A percentile compares a stretch with the other conserved stretches of the same genome.
Evolutionary conservation across 805 yeast species (phyloP).

Genomic region (Saccharomycopsis schoenii): DNA sequence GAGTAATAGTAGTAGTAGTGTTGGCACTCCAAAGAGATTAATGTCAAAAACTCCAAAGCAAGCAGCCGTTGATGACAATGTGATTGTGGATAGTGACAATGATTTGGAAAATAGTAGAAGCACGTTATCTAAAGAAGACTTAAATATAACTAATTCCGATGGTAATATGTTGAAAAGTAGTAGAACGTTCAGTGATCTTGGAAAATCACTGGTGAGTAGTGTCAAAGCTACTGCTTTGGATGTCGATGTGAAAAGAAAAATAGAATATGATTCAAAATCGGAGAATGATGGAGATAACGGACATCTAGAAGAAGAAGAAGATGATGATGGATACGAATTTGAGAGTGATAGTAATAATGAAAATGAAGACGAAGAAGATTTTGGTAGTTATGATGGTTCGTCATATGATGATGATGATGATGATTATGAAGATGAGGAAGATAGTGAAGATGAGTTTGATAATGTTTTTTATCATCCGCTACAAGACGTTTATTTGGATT

Average conservation of each 20-base stretch:
- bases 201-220: not conserved
- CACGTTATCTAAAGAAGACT: not conserved
- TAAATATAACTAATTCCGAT: not conserved
- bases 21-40: not conserved
- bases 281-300: slow-evolving; percentile 7
- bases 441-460: slow-evolving; percentile 25
- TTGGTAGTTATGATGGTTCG: slow-evolving; percentile 11
- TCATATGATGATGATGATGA: slow-evolving; percentile 21
- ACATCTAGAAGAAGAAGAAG: slow-evolving; percentile 1
- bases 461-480: slow-evolving; percentile 59
- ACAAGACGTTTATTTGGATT: slow-evolving; percentile 76
- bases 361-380: slow-evolving; percentile 18
- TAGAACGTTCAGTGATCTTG: not conserved
- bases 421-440: slow-evolving; percentile 18
- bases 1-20: not conserved
- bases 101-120: not conserved
- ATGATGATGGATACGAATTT: not conserved
- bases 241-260: slow-evolving; percentile 7
- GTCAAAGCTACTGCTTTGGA: not conserved
- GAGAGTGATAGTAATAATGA: slow-evolving; percentile 19
- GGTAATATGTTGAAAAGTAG: not conserved
- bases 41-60: not conserved
- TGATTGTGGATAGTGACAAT: not conserved
- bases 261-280: not conserved
- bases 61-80: not conserved